Conservation (phyloP, 2,329 filamentous ascomycete genomes). For the Ophioceras dolichostomum region DNA sequence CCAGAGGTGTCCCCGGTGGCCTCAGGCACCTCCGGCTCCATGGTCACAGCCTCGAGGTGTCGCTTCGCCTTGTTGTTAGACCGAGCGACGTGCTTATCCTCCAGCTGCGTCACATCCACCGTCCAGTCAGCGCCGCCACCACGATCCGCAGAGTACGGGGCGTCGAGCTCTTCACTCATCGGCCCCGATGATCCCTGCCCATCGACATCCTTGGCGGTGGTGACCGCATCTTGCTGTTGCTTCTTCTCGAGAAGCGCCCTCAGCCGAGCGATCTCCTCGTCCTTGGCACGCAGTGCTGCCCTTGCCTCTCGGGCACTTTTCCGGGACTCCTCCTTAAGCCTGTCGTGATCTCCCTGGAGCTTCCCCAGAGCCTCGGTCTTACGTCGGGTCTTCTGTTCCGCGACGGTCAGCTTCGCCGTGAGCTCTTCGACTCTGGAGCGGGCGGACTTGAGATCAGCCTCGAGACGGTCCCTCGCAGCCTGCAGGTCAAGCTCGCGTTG, state of each 20-base stretch:
- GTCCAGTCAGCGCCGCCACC: conserved; percentile 1
- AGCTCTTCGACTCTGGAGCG: conserved; percentile 15
- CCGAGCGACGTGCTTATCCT: too few species aligned
- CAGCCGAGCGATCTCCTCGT: conserved; percentile 42
- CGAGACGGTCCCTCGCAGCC: conserved; percentile 20
- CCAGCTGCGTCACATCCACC: conserved; percentile 1
- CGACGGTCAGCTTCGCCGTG: conserved; percentile 16
- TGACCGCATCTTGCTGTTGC: too few species aligned
- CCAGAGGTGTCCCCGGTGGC: not conserved
- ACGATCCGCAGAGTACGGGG: not conserved
- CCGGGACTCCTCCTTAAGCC: conserved; percentile 40
- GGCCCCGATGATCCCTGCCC: not conserved
- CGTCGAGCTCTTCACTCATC: not conserved
- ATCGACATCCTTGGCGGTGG: not conserved
- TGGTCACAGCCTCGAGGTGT: not conserved
- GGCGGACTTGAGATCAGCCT: conserved; percentile 15
- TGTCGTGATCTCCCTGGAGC: conserved; percentile 33
- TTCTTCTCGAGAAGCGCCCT: conserved; percentile 24
- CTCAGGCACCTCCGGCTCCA: not conserved
- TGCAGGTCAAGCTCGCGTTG: conserved; percentile 25
- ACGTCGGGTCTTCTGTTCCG: conserved; percentile 15
- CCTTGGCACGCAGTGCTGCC: conserved; percentile 41
- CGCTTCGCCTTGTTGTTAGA: not conserved
- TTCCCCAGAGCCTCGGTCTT: conserved; percentile 40
- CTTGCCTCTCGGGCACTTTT: conserved; percentile 41